Percentiles rank a stretch among this genome's conserved stretches.
Conservation (phyloP, 2,329 filamentous ascomycete genomes). For the Colletotrichum lindemuthianum region DNA sequence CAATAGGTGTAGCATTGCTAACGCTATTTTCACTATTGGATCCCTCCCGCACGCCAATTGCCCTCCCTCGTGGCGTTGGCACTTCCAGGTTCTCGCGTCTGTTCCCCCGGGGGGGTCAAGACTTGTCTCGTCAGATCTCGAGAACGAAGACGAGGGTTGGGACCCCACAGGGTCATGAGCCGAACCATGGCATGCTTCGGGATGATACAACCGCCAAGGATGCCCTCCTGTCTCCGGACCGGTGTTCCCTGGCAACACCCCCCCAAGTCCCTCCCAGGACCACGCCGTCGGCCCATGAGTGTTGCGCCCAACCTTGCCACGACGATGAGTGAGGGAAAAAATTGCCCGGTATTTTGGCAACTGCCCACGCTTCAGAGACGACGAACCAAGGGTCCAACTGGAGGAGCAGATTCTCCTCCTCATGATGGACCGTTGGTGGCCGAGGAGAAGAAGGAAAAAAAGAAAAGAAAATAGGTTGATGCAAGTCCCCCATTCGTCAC, state of each 20-base stretch:
- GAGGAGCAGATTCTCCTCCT: neutral
- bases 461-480: neutral
- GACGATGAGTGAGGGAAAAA: too few species aligned
- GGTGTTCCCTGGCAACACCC: neutral
- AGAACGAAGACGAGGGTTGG: neutral
- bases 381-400: too few species aligned
- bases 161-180: slow-evolving; percentile 11
- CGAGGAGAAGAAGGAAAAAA: slow-evolving; percentile 1
- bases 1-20: slow-evolving; percentile 33
- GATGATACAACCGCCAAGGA: slow-evolving; percentile 30
- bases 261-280: too few species aligned
- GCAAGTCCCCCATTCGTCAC: slow-evolving; percentile 11
- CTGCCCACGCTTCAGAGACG: too few species aligned
- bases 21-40: slow-evolving; percentile 10
- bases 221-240: slow-evolving; percentile 20
- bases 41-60: neutral
- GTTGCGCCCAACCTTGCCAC: neutral
- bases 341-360: too few species aligned
- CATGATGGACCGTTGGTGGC: neutral
- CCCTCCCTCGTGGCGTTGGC: too few species aligned
- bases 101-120: too few species aligned
- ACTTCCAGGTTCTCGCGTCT: too few species aligned
- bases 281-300: slow-evolving; percentile 13
- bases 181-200: slow-evolving; percentile 17
- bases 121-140: neutral